Evolutionary conservation across 805 yeast genomes (phyloP).

Genomic region (Pichia ethanolica): DNA sequence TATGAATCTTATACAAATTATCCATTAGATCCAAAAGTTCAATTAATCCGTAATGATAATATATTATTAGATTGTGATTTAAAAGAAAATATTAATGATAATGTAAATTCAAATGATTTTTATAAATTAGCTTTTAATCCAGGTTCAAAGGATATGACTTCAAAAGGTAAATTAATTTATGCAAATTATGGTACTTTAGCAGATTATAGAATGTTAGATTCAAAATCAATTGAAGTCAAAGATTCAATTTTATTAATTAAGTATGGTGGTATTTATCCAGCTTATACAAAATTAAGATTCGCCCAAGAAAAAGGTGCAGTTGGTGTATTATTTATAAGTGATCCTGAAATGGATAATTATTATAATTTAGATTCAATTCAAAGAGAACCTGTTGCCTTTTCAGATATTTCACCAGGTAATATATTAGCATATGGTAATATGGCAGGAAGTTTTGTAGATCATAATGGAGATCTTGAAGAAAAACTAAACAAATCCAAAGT

Average conservation of each 20-base stretch:
- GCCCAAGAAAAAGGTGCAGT: slow-evolving; percentile 53
- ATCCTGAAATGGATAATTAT: slow-evolving; percentile 23
- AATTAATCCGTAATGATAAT: slow-evolving; percentile 17
- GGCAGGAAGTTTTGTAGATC: slow-evolving; percentile 22
- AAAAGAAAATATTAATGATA: slow-evolving; percentile 14
- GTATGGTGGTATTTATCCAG: slow-evolving; percentile 43
- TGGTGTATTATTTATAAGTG: slow-evolving; percentile 64
- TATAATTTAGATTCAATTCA: slow-evolving; percentile 41
- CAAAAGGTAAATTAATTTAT: slow-evolving; percentile 47
- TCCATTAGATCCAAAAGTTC: slow-evolving; percentile 36
- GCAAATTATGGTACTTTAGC: slow-evolving; percentile 56
- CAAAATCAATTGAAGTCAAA: slow-evolving; percentile 32
- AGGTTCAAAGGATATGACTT: slow-evolving; percentile 51
- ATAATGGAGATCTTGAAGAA: slow-evolving; percentile 32
- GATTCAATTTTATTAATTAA: slow-evolving; percentile 54
- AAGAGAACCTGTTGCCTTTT: slow-evolving; percentile 46
- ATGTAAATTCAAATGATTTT: slow-evolving; percentile 5
- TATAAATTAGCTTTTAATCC: slow-evolving; percentile 54
- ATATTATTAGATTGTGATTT: slow-evolving; percentile 17
- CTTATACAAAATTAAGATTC: slow-evolving; percentile 42
- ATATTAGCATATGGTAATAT: slow-evolving; percentile 75
- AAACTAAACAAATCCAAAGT: slow-evolving; percentile 39
- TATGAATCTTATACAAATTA: slow-evolving; percentile 56
- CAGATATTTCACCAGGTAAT: slow-evolving; percentile 67
- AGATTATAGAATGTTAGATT: slow-evolving; percentile 43